Percentiles rank a stretch among this genome's conserved stretches.
Evolutionary conservation across 208 protist genomes (phyloP).

Genomic region (Trypanosomatidae sp.): DNA sequence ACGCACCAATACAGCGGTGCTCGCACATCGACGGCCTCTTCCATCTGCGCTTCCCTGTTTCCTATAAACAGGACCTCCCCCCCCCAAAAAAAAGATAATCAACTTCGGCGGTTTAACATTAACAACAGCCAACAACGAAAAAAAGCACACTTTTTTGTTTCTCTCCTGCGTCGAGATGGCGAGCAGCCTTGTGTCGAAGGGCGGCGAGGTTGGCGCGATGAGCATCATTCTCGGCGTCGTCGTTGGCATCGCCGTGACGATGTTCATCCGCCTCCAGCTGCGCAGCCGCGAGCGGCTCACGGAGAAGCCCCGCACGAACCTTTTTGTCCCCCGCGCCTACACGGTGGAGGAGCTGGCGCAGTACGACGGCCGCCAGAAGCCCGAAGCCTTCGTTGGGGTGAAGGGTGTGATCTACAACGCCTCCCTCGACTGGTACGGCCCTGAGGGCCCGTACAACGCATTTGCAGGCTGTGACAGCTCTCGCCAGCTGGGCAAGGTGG

Average conservation of each 20-base stretch:
- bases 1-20: too few relatives aligned
- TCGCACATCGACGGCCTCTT: too few relatives aligned
- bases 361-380: constrained; percentile 80
- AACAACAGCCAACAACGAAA: too few relatives aligned
- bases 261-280: constrained; percentile 28
- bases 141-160: too few relatives aligned
- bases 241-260: constrained; percentile 19
- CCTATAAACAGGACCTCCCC: too few relatives aligned
- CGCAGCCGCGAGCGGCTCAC: constrained; percentile 41
- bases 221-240: constrained; percentile 27
- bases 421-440: constrained; percentile 75
- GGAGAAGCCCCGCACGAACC: constrained; percentile 37
- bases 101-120: too few relatives aligned
- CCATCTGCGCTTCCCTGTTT: too few relatives aligned
- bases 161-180: too few relatives aligned
- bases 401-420: constrained; percentile 89
- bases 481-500: constrained; percentile 82
- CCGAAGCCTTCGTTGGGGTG: constrained; percentile 72
- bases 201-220: constrained; percentile 6
- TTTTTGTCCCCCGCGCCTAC: constrained; percentile 82
- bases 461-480: constrained; percentile 88
- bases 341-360: constrained; percentile 76
- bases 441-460: constrained; percentile 75
- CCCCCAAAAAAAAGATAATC: too few relatives aligned
- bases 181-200: too few relatives aligned